Conservation (phyloP, 345 rosid genomes). For the Raphanus sativus region DNA sequence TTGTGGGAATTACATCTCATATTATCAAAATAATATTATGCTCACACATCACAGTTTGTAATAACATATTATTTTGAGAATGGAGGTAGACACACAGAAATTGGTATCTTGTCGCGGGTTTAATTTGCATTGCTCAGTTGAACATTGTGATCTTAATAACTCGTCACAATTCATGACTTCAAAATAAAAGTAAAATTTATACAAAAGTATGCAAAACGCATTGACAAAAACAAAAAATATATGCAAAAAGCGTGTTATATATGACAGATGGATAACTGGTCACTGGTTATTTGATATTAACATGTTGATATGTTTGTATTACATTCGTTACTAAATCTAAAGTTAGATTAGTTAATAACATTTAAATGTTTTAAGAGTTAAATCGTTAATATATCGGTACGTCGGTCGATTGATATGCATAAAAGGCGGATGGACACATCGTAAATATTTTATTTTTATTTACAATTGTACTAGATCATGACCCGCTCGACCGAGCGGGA, state of each 20-base stretch:
- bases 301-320: background rate
- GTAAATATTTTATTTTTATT: background rate
- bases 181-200: background rate
- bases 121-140: background rate
- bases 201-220: background rate
- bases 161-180: background rate
- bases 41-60: slow-evolving; percentile 17
- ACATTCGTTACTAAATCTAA: background rate
- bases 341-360: background rate
- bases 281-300: background rate
- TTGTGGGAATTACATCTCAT: slow-evolving; percentile 7
- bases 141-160: background rate
- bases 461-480: no score
- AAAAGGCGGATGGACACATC: background rate
- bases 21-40: slow-evolving; percentile 18
- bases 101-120: background rate
- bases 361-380: no score
- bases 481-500: no score
- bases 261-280: background rate
- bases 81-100: background rate
- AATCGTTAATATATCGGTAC: background rate
- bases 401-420: background rate
- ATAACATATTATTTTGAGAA: slow-evolving; percentile 20
- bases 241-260: background rate
- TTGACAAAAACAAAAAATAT: background rate